These are phyloP conservation scores for Penicillium goetzii DNA, from an alignment of 495 filamentous ascomycete genomes.

Conservation along the genomic window DNA sequence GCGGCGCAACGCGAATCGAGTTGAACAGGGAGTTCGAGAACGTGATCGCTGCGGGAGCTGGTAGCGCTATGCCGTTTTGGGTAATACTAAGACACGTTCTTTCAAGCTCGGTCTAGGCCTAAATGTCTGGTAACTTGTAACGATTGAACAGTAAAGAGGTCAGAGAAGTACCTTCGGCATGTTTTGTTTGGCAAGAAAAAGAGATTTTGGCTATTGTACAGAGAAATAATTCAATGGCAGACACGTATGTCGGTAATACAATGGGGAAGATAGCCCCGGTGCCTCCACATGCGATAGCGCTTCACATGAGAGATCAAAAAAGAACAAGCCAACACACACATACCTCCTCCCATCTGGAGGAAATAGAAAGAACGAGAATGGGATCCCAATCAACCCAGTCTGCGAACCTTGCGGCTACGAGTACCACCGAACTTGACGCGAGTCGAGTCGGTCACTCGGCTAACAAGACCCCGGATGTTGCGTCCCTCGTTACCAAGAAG, in stretches of 20 bases:
- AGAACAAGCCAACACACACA: conserved; percentile 9
- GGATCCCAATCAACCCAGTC: conserved; percentile 65
- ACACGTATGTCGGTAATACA: conserved; percentile 9
- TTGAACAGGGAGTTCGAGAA: conserved; percentile 33
- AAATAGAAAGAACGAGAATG: background rate
- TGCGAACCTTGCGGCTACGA: conserved; percentile 76
- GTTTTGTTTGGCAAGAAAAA: background rate
- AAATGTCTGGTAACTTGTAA: background rate
- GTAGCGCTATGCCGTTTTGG: conserved; percentile 34
- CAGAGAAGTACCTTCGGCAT: background rate
- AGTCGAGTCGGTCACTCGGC: conserved; percentile 78
- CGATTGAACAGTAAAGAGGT: background rate
- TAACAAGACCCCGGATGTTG: conserved; percentile 67
- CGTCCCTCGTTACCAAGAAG: conserved; percentile 83
- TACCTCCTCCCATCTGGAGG: background rate
- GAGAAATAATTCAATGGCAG: conserved; percentile 20
- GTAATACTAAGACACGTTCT: conserved; percentile 12
- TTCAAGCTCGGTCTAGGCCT: background rate
- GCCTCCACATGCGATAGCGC: conserved; percentile 12
- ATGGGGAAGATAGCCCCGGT: conserved; percentile 4
- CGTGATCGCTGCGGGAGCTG: conserved; percentile 37
- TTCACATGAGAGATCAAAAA: conserved; percentile 17
- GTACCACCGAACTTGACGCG: conserved; percentile 95
- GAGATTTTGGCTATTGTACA: conserved; percentile 30
- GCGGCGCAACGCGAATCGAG: conserved; percentile 14